Percentiles rank a stretch among this genome's conserved stretches.
Conservation (phyloP, 345 rosid genomes). For the Conringia planisiliqua region DNA sequence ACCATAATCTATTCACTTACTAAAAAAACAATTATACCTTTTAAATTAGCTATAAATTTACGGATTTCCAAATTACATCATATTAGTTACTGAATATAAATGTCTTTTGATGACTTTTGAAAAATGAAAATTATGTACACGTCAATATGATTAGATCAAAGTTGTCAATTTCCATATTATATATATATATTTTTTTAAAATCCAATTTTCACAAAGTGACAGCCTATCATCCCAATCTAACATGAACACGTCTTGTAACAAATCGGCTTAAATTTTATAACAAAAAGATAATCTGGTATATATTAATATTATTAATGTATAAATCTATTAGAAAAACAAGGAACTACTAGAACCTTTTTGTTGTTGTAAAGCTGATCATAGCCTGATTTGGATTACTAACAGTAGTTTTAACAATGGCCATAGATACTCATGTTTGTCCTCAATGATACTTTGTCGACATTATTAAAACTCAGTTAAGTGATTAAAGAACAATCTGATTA, state of each 20-base stretch:
- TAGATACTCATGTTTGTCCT: neutral
- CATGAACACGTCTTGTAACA: neutral
- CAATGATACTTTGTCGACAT: neutral
- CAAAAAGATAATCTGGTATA: neutral
- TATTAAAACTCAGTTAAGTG: neutral
- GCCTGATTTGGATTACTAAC: constrained; percentile 1
- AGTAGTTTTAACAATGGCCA: neutral
- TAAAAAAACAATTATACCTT: neutral
- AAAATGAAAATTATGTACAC: neutral
- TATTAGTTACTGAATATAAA: neutral
- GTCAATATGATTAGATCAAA: neutral
- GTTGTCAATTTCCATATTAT: neutral
- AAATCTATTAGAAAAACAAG: neutral
- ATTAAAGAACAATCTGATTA: neutral
- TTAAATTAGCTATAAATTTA: neutral
- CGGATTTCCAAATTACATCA: neutral
- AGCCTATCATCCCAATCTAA: neutral
- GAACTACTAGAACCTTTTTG: neutral
- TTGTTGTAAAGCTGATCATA: neutral
- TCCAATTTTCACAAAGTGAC: neutral
- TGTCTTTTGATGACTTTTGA: neutral
- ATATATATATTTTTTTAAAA: neutral
- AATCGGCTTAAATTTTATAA: neutral
- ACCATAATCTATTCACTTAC: neutral
- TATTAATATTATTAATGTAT: neutral